Percentiles rank a stretch among this genome's conserved stretches.
phyloP scores from a whole-genome alignment of 2,329 filamentous ascomycete species.

The Lecanoromycetidae sp. region DNA sequence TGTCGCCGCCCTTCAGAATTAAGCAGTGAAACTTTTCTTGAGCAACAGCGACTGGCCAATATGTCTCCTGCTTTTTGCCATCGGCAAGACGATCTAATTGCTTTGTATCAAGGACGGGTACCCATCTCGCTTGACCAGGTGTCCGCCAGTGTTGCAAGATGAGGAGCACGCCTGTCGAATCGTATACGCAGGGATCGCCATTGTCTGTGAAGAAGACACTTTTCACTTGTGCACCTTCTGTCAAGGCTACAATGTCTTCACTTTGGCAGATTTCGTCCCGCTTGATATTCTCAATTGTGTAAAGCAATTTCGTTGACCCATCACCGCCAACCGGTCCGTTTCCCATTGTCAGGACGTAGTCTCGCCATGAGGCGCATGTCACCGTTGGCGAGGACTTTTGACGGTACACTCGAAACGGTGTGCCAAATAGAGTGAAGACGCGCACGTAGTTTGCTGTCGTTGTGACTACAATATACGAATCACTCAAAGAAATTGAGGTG shows the following conservation, averaged over 20 bases:
- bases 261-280: slow-evolving; percentile 88
- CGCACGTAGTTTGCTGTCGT: slow-evolving; percentile 82
- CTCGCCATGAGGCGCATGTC: slow-evolving; percentile 83
- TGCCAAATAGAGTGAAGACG: slow-evolving; percentile 83
- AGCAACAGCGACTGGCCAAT: slow-evolving; percentile 92
- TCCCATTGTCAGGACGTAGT: slow-evolving; percentile 92
- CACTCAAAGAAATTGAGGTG: slow-evolving; percentile 73
- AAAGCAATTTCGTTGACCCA: slow-evolving; percentile 65
- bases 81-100: slow-evolving; percentile 68
- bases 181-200: slow-evolving; percentile 95
- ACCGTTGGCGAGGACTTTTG: slow-evolving; percentile 85
- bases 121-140: slow-evolving; percentile 75
- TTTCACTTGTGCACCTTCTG: slow-evolving; percentile 23
- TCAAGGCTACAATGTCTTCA: slow-evolving; percentile 71
- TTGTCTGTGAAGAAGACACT: slow-evolving; percentile 27
- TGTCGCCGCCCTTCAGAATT: slow-evolving; percentile 90
- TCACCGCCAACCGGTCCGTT: slow-evolving; percentile 77
- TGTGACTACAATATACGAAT: slow-evolving; percentile 79
- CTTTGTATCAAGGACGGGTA: slow-evolving; percentile 82
- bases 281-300: slow-evolving; percentile 91
- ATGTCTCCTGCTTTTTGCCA: slow-evolving; percentile 76
- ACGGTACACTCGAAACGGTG: slow-evolving; percentile 77
- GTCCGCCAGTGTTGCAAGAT: slow-evolving; percentile 84
- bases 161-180: slow-evolving; percentile 77
- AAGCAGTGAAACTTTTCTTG: slow-evolving; percentile 94